Evolutionary conservation across 495 filamentous ascomycete species (phyloP), one percentile per base, ranked within the genome.

Genomic region (Trichocladium antarcticum): DNA sequence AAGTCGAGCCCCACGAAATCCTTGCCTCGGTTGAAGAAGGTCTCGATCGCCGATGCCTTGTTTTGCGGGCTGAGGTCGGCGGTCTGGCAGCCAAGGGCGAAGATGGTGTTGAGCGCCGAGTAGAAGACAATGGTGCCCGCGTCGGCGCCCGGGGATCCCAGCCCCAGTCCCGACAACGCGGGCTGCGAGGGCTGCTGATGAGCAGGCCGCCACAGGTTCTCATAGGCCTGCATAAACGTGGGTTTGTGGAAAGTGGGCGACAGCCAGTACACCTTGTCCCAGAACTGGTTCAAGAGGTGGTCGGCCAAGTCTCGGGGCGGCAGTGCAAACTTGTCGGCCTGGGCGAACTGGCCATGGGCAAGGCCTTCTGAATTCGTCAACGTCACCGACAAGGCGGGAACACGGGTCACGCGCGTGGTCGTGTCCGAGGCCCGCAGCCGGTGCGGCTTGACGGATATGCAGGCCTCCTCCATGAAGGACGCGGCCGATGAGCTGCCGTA

Each of bases 231-330:
- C 39, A 69, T 49, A 42, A 75, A 72, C 15, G 61, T 65, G 0
- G 67, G 67, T 6, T 68, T 68, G 50, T 75, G 64, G 36, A 74
- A 67, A 45, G 74, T 68, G 0, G 72, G 71, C 43, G 71, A 72
- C 0, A 73, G 52, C 47, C 63, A 69, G 45, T 68, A 64, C 0
- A 73, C 60, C 19, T 62, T 50, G 14, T 68, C 59, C 60, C 65
- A 74, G 45, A 64, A 75, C 12, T 61, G 63, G 3, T 59, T 50
- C 9, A 75, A 40, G 0, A 75, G 60, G 19, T 70, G 67, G 49
- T 75, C 72, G 22, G 72, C 72, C 19, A 74, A 39, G 14, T 50
- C 41, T 6, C 72, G 67, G 8, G 71, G 65, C 0, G 72, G 72
- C 5, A 74, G 51, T 2, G 59, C 42, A 12, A 52, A 58, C 24